Conservation (phyloP, 352 stramenopile genomes). For the Globisporangium megalacanthum region DNA sequence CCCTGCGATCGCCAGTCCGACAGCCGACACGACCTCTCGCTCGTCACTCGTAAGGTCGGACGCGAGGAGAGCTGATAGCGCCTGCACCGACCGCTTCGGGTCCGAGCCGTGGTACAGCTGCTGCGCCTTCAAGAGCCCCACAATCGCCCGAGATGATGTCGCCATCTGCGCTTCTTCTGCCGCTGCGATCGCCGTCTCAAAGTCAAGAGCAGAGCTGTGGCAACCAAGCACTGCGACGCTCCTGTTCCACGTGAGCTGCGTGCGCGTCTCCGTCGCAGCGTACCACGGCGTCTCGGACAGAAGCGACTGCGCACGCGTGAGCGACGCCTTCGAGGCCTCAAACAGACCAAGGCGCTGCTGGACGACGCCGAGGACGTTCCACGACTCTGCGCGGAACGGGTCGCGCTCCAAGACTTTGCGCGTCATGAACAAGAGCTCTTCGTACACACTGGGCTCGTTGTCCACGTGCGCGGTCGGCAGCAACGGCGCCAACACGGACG, state of each 20-base stretch:
- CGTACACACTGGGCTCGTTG: slow-evolving; percentile 16
- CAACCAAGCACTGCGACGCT: slow-evolving; percentile 23
- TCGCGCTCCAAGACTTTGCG: slow-evolving; percentile 81
- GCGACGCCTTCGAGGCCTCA: slow-evolving; percentile 32
- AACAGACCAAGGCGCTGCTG: slow-evolving; percentile 56
- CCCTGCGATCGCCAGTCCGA: slow-evolving; percentile 34
- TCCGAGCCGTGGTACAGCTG: slow-evolving; percentile 6
- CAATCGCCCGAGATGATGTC: background rate
- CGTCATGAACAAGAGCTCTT: slow-evolving; percentile 65
- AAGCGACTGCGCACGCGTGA: slow-evolving; percentile 6
- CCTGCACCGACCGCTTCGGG: slow-evolving; percentile 1
- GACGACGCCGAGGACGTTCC: slow-evolving; percentile 55
- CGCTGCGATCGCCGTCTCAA: slow-evolving; percentile 6
- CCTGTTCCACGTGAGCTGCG: slow-evolving; percentile 34
- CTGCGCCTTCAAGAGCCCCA: slow-evolving; percentile 5
- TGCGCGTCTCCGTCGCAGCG: background rate
- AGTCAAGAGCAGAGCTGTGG: background rate
- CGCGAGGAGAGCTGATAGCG: slow-evolving; percentile 4
- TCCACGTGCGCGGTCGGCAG: slow-evolving; percentile 18
- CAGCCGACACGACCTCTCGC: slow-evolving; percentile 4
- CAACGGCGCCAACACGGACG: slow-evolving; percentile 17
- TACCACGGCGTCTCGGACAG: slow-evolving; percentile 7
- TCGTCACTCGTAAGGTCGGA: slow-evolving; percentile 1
- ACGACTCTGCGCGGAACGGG: slow-evolving; percentile 44
- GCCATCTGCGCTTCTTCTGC: background rate